A percentile compares a stretch with the other conserved stretches of the same genome.
Evolutionary conservation across 1,139 yeast species (phyloP).

Genomic region (Pneumocystis sp.): DNA sequence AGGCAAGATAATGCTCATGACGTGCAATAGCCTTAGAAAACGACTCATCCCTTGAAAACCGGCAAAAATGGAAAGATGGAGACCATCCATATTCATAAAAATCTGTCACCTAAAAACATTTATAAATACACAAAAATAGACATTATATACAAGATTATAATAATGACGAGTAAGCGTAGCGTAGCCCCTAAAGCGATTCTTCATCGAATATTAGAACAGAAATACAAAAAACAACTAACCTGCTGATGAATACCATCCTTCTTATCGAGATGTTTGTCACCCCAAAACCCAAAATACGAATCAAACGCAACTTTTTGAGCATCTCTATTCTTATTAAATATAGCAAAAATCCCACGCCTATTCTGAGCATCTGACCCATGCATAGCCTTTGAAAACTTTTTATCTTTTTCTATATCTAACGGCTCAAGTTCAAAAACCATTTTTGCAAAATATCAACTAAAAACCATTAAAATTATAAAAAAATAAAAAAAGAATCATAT

Average conservation of each 20-base stretch:
- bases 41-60: conserved; percentile 86
- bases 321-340: conserved; percentile 55
- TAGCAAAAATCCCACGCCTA: conserved; percentile 60
- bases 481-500: not conserved
- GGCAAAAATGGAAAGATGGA: conserved; percentile 92
- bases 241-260: conserved; percentile 49
- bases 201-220: conserved; percentile 84
- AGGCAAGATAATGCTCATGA: conserved; percentile 91
- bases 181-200: conserved; percentile 43
- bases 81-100: conserved; percentile 98
- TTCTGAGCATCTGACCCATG: conserved; percentile 61
- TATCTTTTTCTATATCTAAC: not conserved
- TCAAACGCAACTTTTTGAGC: conserved; percentile 76
- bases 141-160: not conserved
- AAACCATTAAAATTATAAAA: not conserved
- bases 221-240: conserved; percentile 49
- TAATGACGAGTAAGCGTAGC: not conserved
- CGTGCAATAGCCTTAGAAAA: conserved; percentile 89
- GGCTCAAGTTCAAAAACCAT: not conserved
- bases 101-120: conserved; percentile 10
- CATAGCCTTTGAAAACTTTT: conserved; percentile 36
- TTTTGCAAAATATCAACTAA: not conserved
- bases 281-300: conserved; percentile 96
- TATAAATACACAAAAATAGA: not conserved
- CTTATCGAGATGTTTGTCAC: conserved; percentile 35